Percentiles rank a stretch among this genome's conserved stretches.
Evolutionary conservation across 768 basidiomycete genomes (phyloP).

Genomic region (Omphalotus guepiniiformis): DNA sequence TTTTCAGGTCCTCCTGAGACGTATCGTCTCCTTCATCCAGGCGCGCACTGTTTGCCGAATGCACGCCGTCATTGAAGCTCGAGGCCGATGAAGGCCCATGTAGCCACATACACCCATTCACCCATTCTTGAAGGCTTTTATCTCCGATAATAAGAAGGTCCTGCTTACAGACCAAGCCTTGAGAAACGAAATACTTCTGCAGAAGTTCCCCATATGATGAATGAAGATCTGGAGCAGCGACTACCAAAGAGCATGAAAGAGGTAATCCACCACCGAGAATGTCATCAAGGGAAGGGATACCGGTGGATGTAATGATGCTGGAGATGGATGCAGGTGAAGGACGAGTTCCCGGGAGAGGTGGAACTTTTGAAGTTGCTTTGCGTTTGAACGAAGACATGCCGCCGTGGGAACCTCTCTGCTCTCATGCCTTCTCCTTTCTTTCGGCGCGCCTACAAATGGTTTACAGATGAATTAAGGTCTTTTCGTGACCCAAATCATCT

Average conservation of each 20-base stretch:
- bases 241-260: slow-evolving; percentile 65
- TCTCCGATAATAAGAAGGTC: slow-evolving; percentile 58
- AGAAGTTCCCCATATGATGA: slow-evolving; percentile 83
- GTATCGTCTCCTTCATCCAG: slow-evolving; percentile 33
- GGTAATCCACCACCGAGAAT: slow-evolving; percentile 91
- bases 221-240: slow-evolving; percentile 82
- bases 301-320: slow-evolving; percentile 70
- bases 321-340: slow-evolving; percentile 51
- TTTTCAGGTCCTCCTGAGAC: slow-evolving; percentile 46
- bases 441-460: background rate
- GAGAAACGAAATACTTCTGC: slow-evolving; percentile 84
- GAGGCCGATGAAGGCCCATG: slow-evolving; percentile 21
- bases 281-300: slow-evolving; percentile 92
- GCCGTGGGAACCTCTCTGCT: background rate
- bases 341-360: slow-evolving; percentile 49
- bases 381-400: slow-evolving; percentile 82
- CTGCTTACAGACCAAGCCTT: slow-evolving; percentile 76
- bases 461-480: background rate
- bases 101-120: slow-evolving; percentile 80
- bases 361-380: slow-evolving; percentile 43
- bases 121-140: slow-evolving; percentile 40
- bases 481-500: background rate
- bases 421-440: background rate
- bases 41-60: slow-evolving; percentile 8
- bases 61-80: no score